Conservation (phyloP, 805 yeast species). For the Ogataea angusta region DNA sequence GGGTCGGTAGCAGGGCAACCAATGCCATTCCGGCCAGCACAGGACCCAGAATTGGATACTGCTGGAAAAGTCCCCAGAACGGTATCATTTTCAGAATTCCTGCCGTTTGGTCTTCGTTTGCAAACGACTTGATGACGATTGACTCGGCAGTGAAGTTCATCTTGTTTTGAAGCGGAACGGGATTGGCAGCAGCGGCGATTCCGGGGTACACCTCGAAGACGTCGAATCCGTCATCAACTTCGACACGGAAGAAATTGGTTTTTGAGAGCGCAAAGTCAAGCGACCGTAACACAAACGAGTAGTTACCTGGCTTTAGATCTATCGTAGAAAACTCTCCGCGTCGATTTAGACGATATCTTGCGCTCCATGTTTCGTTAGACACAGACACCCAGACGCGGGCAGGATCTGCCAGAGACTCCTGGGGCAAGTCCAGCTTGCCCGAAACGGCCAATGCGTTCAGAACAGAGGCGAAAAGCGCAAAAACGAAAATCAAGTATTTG, state of each 20-base stretch:
- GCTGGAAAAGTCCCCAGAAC: slow-evolving; percentile 16
- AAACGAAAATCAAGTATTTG: neutral
- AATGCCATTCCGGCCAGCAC: slow-evolving; percentile 5
- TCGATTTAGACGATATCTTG: neutral
- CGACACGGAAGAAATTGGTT: slow-evolving; percentile 11
- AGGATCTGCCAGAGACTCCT: slow-evolving; percentile 2
- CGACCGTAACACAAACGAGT: slow-evolving; percentile 16
- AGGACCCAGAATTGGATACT: slow-evolving; percentile 20
- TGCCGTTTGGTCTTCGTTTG: slow-evolving; percentile 12
- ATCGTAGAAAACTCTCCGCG: neutral
- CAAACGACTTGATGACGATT: slow-evolving; percentile 16
- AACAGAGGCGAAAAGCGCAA: neutral
- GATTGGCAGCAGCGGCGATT: neutral
- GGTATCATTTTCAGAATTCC: slow-evolving; percentile 19
- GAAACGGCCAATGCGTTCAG: neutral
- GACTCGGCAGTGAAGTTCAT: slow-evolving; percentile 13
- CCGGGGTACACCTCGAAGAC: slow-evolving; percentile 14
- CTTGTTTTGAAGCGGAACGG: slow-evolving; percentile 5
- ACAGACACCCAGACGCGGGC: neutral
- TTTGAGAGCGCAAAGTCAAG: slow-evolving; percentile 19
- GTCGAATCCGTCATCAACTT: slow-evolving; percentile 7
- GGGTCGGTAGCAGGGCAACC: slow-evolving; percentile 22
- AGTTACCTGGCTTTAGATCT: slow-evolving; percentile 12
- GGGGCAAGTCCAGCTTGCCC: slow-evolving; percentile 5
- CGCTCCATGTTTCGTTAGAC: slow-evolving; percentile 3